Conservation (phyloP, 75 land plant genomes). For the Cryptomeria japonica region DNA sequence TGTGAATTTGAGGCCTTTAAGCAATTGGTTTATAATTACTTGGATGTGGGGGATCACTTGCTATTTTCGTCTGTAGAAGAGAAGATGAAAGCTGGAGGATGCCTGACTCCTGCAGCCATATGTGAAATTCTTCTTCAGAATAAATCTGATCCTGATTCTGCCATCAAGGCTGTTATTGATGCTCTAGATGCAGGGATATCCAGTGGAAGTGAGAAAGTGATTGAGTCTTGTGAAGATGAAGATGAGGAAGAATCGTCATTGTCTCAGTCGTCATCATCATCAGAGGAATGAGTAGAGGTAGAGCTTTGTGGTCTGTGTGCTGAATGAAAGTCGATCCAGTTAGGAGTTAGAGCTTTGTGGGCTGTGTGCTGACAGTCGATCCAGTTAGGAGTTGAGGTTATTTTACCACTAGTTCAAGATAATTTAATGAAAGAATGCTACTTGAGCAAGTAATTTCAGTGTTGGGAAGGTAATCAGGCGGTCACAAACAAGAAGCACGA, state of each 20-base stretch:
- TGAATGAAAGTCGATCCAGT: too few relatives aligned
- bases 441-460: too few relatives aligned
- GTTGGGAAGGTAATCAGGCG: too few relatives aligned
- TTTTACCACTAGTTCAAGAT: too few relatives aligned
- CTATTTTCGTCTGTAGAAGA: conserved; percentile 35
- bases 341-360: too few relatives aligned
- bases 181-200: neutral
- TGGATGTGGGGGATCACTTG: conserved; percentile 37
- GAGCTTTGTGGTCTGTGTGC: too few relatives aligned
- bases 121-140: conserved; percentile 54
- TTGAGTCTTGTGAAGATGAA: neutral
- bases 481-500: too few relatives aligned
- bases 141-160: conserved; percentile 28
- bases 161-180: conserved; percentile 23
- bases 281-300: too few relatives aligned
- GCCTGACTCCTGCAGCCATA: conserved; percentile 65
- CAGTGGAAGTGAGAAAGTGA: neutral
- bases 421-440: too few relatives aligned
- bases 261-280: too few relatives aligned
- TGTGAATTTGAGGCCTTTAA: conserved; percentile 61
- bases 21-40: conserved; percentile 59
- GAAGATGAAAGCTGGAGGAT: conserved; percentile 39
- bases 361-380: too few relatives aligned
- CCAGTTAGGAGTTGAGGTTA: too few relatives aligned
- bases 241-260: neutral